Percentiles rank a stretch among this genome's conserved stretches.
phyloP scores from a whole-genome alignment of 2,329 filamentous ascomycete species.

The Metarhizium brunneum region DNA sequence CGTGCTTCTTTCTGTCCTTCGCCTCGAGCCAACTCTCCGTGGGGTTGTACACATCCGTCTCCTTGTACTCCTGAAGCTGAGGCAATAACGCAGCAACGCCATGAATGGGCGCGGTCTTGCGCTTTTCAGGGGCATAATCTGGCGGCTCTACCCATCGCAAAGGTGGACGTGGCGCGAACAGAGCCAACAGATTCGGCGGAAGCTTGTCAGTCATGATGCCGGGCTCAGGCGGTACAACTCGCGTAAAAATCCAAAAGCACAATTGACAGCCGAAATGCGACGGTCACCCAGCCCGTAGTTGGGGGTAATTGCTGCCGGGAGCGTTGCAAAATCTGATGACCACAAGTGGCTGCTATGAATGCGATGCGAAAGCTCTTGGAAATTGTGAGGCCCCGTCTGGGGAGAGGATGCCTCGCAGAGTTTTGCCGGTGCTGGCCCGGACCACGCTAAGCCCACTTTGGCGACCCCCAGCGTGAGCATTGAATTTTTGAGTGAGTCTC shows the following conservation, averaged over 20 bases:
- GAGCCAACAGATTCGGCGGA: conserved; percentile 80
- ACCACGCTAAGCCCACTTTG: conserved; percentile 17
- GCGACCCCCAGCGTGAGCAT: conserved; percentile 3
- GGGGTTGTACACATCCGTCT: conserved; percentile 65
- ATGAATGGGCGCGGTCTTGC: conserved; percentile 61
- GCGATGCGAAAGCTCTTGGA: conserved; percentile 4
- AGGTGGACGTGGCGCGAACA: conserved; percentile 90
- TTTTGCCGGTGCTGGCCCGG: conserved; percentile 14
- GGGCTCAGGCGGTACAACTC: conserved; percentile 1
- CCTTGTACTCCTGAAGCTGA: conserved; percentile 66
- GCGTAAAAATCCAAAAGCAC: background rate
- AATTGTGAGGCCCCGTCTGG: conserved; percentile 9
- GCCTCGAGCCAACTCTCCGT: conserved; percentile 91
- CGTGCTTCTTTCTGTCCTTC: conserved; percentile 72
- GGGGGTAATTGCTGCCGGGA: background rate
- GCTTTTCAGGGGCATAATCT: conserved; percentile 76
- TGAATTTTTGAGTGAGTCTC: conserved; percentile 4
- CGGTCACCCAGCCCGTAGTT: background rate
- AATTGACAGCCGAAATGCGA: conserved; percentile 1
- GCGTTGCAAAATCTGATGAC: background rate
- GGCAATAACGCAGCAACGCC: conserved; percentile 69
- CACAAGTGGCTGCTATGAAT: background rate
- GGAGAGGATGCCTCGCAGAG: background rate
- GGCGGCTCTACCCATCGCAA: conserved; percentile 78
- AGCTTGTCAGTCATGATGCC: conserved; percentile 85